Evolutionary conservation across 495 filamentous ascomycete genomes (phyloP).

Genomic region (Podospora pseudopauciseta): DNA sequence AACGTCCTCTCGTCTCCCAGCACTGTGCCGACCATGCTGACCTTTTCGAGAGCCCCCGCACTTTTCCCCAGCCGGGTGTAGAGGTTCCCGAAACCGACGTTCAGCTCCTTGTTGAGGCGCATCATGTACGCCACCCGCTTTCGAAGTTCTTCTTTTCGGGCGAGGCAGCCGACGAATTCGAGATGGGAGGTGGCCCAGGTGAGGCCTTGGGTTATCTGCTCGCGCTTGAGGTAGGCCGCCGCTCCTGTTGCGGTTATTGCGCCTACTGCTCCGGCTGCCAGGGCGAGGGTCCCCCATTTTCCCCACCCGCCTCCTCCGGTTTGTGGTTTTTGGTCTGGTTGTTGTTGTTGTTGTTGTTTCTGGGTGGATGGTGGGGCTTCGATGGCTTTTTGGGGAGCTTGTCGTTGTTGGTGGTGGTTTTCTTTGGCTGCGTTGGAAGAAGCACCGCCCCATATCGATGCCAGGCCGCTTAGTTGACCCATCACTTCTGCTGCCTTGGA

Average conservation of each 20-base stretch:
- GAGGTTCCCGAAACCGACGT: constrained; percentile 71
- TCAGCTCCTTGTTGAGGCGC: constrained; percentile 50
- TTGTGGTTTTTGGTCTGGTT: constrained; percentile 17
- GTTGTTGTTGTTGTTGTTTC: constrained; percentile 17
- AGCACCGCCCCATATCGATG: constrained; percentile 54
- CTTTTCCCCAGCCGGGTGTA: constrained; percentile 77
- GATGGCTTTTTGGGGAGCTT: constrained; percentile 31
- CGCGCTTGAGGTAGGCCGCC: constrained; percentile 78
- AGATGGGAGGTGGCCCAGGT: constrained; percentile 85
- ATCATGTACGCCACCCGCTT: constrained; percentile 59
- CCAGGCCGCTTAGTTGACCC: constrained; percentile 60
- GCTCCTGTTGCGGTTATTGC: constrained; percentile 84
- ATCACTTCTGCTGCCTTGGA: constrained; percentile 68
- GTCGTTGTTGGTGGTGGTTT: constrained; percentile 24
- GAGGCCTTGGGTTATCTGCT: constrained; percentile 67
- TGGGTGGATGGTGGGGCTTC: constrained; percentile 33
- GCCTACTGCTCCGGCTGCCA: constrained; percentile 75
- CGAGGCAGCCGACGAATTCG: constrained; percentile 90
- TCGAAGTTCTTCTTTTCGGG: constrained; percentile 70
- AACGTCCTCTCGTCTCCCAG: constrained; percentile 70
- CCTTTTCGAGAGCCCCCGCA: constrained; percentile 36
- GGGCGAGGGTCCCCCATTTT: constrained; percentile 76
- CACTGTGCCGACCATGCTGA: constrained; percentile 47
- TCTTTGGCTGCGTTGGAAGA: constrained; percentile 23
- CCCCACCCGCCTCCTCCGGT: constrained; percentile 47